A percentile compares a stretch with the other conserved stretches of the same genome.
phyloP scores from a whole-genome alignment of 768 basidiomycete genomes.

The Boletus tylopilopsis region DNA sequence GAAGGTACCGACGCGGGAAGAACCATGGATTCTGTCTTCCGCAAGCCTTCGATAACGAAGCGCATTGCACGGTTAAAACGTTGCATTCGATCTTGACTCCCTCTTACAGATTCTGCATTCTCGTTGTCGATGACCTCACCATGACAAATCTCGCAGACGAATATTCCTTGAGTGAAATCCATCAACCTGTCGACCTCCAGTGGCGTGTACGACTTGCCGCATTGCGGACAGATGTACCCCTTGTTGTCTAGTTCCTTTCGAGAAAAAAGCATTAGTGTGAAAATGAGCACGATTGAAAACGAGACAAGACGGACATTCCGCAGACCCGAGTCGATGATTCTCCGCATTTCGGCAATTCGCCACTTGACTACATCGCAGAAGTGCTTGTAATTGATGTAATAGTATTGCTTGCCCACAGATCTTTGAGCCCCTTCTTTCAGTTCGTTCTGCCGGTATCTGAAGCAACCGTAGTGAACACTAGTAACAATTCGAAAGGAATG shows the following conservation, averaged over 20 bases:
- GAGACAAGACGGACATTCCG: conserved; percentile 62
- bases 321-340: conserved; percentile 68
- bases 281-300: neutral
- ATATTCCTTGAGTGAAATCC: conserved; percentile 59
- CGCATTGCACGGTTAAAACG: conserved; percentile 90
- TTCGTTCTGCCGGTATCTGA: conserved; percentile 86
- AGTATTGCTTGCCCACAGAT: conserved; percentile 87
- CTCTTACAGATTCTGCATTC: conserved; percentile 77
- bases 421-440: conserved; percentile 87
- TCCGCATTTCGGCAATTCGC: conserved; percentile 40
- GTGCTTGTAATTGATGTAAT: conserved; percentile 92
- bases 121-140: conserved; percentile 90
- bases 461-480: conserved; percentile 1
- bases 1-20: conserved; percentile 65
- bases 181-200: conserved; percentile 84
- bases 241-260: conserved; percentile 90
- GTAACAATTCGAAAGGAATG: neutral
- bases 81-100: conserved; percentile 94
- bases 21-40: conserved; percentile 84
- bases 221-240: conserved; percentile 94
- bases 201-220: conserved; percentile 77
- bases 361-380: conserved; percentile 99
- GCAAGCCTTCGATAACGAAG: conserved; percentile 81
- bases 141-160: conserved; percentile 86
- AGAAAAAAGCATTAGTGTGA: neutral